phyloP scores from a whole-genome alignment of 2,329 filamentous ascomycete species.

The Ustulina deusta region DNA sequence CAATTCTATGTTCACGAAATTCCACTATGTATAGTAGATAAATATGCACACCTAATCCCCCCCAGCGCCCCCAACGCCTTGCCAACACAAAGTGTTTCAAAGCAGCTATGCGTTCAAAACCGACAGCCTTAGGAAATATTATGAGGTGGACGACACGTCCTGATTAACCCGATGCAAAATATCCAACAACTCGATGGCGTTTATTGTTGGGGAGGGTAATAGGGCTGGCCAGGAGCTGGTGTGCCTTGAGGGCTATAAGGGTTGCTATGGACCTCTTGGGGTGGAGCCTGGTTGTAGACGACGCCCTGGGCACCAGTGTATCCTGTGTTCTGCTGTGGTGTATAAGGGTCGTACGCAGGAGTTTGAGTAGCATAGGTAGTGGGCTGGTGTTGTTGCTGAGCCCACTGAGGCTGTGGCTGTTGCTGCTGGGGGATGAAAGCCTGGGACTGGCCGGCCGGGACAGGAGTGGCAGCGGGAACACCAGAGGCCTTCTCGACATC shows the following conservation, averaged over 20 bases:
- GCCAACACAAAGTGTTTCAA: slow-evolving; percentile 10
- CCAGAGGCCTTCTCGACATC: slow-evolving; percentile 46
- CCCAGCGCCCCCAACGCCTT: slow-evolving; percentile 28
- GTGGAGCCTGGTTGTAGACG: slow-evolving; percentile 34
- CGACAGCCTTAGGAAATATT: background rate
- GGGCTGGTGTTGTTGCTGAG: slow-evolving; percentile 38
- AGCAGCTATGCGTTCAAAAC: slow-evolving; percentile 4
- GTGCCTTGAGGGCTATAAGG: slow-evolving; percentile 40
- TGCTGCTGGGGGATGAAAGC: slow-evolving; percentile 41
- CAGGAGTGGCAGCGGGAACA: slow-evolving; percentile 2
- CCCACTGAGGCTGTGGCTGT: slow-evolving; percentile 41
- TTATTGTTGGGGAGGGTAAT: slow-evolving; percentile 42
- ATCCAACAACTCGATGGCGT: background rate
- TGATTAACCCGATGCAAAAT: background rate
- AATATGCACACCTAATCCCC: slow-evolving; percentile 20
- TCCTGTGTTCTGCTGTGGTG: slow-evolving; percentile 39
- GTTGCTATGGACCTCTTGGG: slow-evolving; percentile 26
- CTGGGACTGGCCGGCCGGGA: slow-evolving; percentile 36
- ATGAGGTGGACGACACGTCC: background rate
- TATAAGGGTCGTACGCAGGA: slow-evolving; percentile 40
- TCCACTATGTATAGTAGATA: too few species aligned
- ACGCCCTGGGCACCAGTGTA: slow-evolving; percentile 39
- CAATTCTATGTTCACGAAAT: background rate
- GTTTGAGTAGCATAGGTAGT: slow-evolving; percentile 13
- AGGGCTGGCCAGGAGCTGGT: slow-evolving; percentile 42